A percentile compares a stretch with the other conserved stretches of the same genome.
phyloP scores from a whole-genome alignment of 78 protist genomes.

The Dictyostelium capitatum region DNA sequence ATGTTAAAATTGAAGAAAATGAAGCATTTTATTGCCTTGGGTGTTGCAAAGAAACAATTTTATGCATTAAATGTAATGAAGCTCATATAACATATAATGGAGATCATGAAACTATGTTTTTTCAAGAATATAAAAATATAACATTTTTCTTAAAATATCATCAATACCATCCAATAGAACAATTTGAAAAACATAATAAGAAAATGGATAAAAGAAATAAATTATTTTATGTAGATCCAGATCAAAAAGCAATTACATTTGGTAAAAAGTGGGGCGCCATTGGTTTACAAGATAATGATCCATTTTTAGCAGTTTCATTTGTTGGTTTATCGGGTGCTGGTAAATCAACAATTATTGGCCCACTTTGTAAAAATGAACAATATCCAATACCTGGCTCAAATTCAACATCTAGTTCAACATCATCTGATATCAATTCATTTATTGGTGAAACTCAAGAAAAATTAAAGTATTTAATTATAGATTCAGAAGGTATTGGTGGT shows the following conservation, averaged over 20 bases:
- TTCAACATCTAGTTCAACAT: neutral
- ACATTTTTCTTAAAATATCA: neutral
- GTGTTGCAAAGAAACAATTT: too few relatives aligned
- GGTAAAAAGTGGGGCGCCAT: constrained; percentile 15
- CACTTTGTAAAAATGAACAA: neutral
- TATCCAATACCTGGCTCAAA: neutral
- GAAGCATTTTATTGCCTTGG: too few relatives aligned
- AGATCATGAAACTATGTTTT: neutral
- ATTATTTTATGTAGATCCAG: neutral
- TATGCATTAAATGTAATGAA: too few relatives aligned
- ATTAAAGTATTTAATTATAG: neutral
- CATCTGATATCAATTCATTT: neutral
- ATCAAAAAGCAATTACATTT: neutral
- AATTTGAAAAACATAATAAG: neutral
- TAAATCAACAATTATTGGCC: neutral
- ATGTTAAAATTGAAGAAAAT: too few relatives aligned
- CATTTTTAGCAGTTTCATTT: constrained; percentile 17
- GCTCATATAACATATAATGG: too few relatives aligned
- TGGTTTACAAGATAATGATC: constrained; percentile 13
- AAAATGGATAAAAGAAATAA: neutral
- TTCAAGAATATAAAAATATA: neutral
- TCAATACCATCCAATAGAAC: neutral
- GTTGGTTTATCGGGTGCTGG: constrained; percentile 25
- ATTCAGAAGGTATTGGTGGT: constrained; percentile 2
- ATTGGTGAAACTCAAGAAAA: neutral